Evolutionary conservation across 1,284 basidiomycete species (phyloP).

Genomic region (Vanrija humicola): DNA sequence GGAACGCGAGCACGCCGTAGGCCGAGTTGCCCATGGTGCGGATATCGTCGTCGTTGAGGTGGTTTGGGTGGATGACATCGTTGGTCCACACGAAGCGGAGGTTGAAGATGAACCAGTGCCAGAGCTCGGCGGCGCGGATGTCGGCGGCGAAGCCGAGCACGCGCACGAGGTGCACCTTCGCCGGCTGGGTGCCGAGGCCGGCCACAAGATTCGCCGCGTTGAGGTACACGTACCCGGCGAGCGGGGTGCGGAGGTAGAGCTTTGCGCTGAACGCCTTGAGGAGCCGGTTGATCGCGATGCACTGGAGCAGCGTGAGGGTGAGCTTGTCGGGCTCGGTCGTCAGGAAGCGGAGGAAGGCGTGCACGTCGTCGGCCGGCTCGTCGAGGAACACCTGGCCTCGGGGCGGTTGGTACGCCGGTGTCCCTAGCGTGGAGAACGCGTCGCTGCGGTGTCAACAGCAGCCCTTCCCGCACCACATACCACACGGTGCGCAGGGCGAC

Average conservation of each 20-base stretch:
- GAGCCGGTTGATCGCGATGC: not conserved
- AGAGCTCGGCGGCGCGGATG: not conserved
- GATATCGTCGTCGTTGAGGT: too few species aligned
- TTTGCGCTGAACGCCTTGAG: not conserved
- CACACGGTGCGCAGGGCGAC: not conserved
- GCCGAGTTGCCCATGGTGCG: too few species aligned
- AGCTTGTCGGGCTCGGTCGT: not conserved
- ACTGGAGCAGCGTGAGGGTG: not conserved
- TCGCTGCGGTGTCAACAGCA: not conserved
- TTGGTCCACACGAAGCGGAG: too few species aligned
- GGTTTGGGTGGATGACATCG: too few species aligned
- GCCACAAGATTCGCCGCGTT: not conserved
- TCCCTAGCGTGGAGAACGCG: not conserved
- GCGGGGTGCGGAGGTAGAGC: not conserved
- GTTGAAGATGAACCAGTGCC: not conserved
- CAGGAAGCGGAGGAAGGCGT: constrained; percentile 1
- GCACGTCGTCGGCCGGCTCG: not conserved
- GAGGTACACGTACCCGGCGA: not conserved
- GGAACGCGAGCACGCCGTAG: too few species aligned
- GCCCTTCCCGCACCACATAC: not conserved
- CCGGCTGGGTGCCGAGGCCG: not conserved
- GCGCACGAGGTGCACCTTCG: not conserved
- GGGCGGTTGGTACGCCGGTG: not conserved
- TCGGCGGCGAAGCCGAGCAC: not conserved
- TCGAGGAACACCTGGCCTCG: not conserved